Conservation (phyloP, 192 early-diverging fungal species). For the Gryganskiella cystojenkinii region DNA sequence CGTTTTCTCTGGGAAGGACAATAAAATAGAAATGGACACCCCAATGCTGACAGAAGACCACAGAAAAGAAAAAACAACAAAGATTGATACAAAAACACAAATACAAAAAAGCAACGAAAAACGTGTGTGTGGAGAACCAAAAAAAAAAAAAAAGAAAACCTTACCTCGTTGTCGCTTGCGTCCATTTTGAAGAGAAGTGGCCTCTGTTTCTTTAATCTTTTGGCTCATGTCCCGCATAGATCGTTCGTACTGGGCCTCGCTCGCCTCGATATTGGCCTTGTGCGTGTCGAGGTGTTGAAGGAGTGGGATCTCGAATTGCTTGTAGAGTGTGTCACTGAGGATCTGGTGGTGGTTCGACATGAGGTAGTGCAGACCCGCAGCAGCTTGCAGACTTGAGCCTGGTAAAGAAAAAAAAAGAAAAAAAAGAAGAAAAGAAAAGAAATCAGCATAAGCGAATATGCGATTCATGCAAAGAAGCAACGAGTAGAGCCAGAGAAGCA, state of each 20-base stretch:
- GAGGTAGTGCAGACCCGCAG: constrained; percentile 60
- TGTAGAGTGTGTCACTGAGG: constrained; percentile 57
- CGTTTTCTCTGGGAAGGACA: background rate
- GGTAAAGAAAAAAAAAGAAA: background rate
- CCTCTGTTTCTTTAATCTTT: constrained; percentile 61
- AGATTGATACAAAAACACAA: background rate
- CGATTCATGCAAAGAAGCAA: background rate
- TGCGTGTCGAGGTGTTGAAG: constrained; percentile 57
- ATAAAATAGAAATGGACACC: too few species aligned
- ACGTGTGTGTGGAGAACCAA: too few species aligned
- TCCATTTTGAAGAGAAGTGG: constrained; percentile 53
- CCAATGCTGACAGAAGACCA: too few species aligned
- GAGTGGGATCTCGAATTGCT: constrained; percentile 60
- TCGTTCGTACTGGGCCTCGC: constrained; percentile 57
- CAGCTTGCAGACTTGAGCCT: constrained; percentile 60
- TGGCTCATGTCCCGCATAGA: constrained; percentile 56
- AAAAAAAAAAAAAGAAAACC: constrained; percentile 3
- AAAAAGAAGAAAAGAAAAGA: background rate
- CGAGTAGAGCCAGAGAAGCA: background rate
- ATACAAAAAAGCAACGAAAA: background rate
- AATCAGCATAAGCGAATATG: background rate
- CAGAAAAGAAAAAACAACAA: background rate
- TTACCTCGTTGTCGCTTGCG: constrained; percentile 56
- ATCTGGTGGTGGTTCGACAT: constrained; percentile 67
- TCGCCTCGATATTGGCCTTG: constrained; percentile 52